Percentiles rank a stretch among this genome's conserved stretches.
These are phyloP conservation scores for Sporothrix protearum DNA, from an alignment of 2,329 filamentous ascomycete species.

Conservation along the genomic window DNA sequence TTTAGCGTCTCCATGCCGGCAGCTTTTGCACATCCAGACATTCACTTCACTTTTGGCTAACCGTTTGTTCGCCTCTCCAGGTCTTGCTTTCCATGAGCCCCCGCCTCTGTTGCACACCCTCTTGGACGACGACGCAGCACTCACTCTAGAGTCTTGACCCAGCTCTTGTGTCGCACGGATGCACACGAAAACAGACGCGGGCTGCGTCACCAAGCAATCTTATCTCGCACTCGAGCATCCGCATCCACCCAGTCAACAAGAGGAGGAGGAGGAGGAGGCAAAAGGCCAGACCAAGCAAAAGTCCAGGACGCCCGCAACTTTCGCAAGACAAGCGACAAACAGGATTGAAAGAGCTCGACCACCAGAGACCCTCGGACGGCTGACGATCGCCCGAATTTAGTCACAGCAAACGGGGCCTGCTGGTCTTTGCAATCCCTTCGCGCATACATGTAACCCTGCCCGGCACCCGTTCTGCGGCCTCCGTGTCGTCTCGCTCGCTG, in stretches of 20 bases:
- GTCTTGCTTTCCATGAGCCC: not conserved
- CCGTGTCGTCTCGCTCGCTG: not conserved
- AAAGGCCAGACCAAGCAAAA: not conserved
- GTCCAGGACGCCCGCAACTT: too few relatives aligned
- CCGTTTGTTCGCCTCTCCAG: not conserved
- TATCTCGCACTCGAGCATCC: not conserved
- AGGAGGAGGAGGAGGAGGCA: not conserved
- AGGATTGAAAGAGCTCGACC: not conserved
- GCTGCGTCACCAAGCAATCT: conserved; percentile 13
- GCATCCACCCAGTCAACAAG: not conserved
- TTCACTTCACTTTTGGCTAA: not conserved
- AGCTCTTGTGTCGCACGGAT: conserved; percentile 4
- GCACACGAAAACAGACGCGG: not conserved
- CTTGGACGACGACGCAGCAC: not conserved
- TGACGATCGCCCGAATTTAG: not conserved
- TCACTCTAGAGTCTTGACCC: not conserved
- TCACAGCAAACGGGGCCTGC: conserved; percentile 5
- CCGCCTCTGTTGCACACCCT: not conserved
- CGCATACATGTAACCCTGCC: conserved; percentile 13
- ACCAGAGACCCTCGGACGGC: not conserved
- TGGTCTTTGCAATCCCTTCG: not conserved
- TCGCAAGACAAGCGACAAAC: not conserved
- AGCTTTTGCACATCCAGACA: not conserved
- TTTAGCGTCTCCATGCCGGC: conserved; percentile 12
- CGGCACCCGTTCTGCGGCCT: conserved; percentile 6